These are phyloP conservation scores for Puccinia horiana DNA, from an alignment of 1,284 basidiomycete species.

Conservation along the genomic window DNA sequence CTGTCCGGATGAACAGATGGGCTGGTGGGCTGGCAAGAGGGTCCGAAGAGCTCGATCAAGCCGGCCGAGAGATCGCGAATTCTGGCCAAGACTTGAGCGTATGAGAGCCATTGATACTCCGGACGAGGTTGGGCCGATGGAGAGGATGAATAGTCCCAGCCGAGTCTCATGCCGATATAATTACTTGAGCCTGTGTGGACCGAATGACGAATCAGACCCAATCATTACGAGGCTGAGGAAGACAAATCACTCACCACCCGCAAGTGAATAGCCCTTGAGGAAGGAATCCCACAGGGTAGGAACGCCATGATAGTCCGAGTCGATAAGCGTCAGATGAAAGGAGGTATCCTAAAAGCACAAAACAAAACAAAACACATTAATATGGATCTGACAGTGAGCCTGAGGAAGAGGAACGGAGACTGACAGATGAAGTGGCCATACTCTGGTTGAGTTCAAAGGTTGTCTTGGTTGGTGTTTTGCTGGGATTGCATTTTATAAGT, in stretches of 20 bases:
- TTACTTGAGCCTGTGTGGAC: slow-evolving; percentile 8
- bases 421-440: neutral
- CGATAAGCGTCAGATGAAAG: neutral
- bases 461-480: no score
- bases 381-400: neutral
- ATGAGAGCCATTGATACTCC: slow-evolving; percentile 35
- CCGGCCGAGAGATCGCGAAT: slow-evolving; percentile 30
- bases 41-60: slow-evolving; percentile 21
- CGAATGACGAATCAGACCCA: neutral
- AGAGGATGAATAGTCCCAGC: neutral
- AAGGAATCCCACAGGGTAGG: slow-evolving; percentile 44
- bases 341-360: neutral
- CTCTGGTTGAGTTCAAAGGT: no score
- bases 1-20: neutral
- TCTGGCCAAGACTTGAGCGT: slow-evolving; percentile 28
- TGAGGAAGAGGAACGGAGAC: neutral
- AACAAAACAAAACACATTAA: neutral
- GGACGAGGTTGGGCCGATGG: slow-evolving; percentile 6
- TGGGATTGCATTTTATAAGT: no score
- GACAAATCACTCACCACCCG: slow-evolving; percentile 25
- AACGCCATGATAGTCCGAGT: slow-evolving; percentile 16
- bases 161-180: slow-evolving; percentile 33
- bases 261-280: slow-evolving; percentile 38
- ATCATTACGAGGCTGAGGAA: neutral
- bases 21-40: neutral